A percentile compares a stretch with the other conserved stretches of the same genome.
Conservation (phyloP, 2,329 filamentous ascomycete species). For the Magnaporthiopsis rhizophila region DNA sequence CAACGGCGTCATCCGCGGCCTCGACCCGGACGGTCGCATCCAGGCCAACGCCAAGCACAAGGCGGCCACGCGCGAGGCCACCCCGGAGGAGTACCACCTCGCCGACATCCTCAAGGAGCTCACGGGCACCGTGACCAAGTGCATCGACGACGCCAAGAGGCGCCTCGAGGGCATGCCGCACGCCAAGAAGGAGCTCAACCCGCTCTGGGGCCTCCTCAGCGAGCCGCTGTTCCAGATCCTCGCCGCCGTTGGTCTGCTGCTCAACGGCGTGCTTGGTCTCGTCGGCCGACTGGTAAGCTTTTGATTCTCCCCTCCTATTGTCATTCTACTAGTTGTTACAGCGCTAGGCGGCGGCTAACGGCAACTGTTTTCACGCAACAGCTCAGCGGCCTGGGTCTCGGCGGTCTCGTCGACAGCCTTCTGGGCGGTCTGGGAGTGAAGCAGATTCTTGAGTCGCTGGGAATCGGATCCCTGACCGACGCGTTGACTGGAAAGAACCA, state of each 20-base stretch:
- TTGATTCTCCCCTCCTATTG: not conserved
- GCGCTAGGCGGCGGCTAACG: not conserved
- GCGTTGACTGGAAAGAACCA: slow-evolving; percentile 36
- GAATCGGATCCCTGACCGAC: slow-evolving; percentile 43
- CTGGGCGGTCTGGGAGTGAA: slow-evolving; percentile 70
- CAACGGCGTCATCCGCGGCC: slow-evolving; percentile 77
- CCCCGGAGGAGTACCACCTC: slow-evolving; percentile 75
- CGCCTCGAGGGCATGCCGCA: slow-evolving; percentile 90
- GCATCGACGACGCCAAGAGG: slow-evolving; percentile 81
- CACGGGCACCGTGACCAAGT: slow-evolving; percentile 70
- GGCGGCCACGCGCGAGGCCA: slow-evolving; percentile 64
- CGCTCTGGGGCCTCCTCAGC: slow-evolving; percentile 72
- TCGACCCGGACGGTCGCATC: slow-evolving; percentile 84
- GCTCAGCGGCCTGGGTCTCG: slow-evolving; percentile 73
- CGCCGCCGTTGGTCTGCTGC: slow-evolving; percentile 74
- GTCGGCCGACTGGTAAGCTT: slow-evolving; percentile 61
- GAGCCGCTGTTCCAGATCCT: slow-evolving; percentile 92
- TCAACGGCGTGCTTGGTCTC: slow-evolving; percentile 75
- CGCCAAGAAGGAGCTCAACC: slow-evolving; percentile 90
- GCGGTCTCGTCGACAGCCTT: slow-evolving; percentile 70
- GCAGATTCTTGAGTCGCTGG: slow-evolving; percentile 67
- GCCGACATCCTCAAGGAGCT: slow-evolving; percentile 82
- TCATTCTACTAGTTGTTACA: not conserved
- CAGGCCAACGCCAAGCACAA: slow-evolving; percentile 78
- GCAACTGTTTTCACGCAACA: slow-evolving; percentile 19